Conservation (phyloP, 148 eudicot genomes). For the Fagopyrum esculentum region DNA sequence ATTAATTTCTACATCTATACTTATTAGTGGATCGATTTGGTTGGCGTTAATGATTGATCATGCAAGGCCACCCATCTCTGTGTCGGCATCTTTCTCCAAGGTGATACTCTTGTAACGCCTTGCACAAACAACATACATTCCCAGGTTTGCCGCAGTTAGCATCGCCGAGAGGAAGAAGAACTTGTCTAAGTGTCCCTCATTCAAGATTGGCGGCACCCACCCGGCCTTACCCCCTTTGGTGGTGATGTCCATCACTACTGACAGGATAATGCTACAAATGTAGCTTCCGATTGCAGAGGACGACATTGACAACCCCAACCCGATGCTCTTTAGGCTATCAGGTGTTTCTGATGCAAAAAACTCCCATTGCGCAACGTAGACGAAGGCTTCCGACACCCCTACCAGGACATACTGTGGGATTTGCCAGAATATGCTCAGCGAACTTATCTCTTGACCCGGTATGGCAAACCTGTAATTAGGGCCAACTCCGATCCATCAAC, state of each 20-base stretch:
- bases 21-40: background rate
- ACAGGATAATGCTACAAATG: slow-evolving; percentile 35
- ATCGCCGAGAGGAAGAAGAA: slow-evolving; percentile 51
- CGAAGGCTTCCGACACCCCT: slow-evolving; percentile 47
- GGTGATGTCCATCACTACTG: slow-evolving; percentile 42
- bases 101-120: slow-evolving; percentile 30
- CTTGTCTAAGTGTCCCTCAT: slow-evolving; percentile 42
- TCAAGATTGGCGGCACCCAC: slow-evolving; percentile 53
- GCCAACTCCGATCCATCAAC: background rate
- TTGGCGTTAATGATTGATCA: background rate
- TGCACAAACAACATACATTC: slow-evolving; percentile 38
- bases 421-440: slow-evolving; percentile 54
- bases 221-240: slow-evolving; percentile 41
- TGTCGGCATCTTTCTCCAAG: background rate
- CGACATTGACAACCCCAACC: slow-evolving; percentile 48
- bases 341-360: slow-evolving; percentile 48
- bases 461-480: slow-evolving; percentile 16
- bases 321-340: slow-evolving; percentile 42
- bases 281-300: slow-evolving; percentile 52
- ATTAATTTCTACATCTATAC: background rate
- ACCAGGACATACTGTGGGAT: slow-evolving; percentile 50
- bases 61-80: background rate
- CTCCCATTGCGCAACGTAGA: slow-evolving; percentile 51
- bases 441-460: slow-evolving; percentile 35
- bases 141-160: slow-evolving; percentile 36